These are phyloP conservation scores for Stachybotrys echinatus DNA, from an alignment of 2,329 filamentous ascomycete species.

Conservation along the genomic window DNA sequence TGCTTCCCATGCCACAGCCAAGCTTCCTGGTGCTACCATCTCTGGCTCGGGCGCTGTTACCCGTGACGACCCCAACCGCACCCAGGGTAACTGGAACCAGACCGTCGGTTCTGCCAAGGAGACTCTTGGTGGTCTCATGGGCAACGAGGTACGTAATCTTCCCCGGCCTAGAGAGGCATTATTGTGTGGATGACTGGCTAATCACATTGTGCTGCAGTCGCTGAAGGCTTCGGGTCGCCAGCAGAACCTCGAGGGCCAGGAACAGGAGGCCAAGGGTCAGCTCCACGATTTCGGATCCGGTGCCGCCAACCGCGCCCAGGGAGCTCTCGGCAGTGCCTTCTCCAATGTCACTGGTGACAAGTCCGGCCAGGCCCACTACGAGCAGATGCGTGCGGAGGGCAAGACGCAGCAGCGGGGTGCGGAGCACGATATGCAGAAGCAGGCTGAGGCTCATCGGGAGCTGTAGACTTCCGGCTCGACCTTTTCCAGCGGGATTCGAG, in stretches of 20 bases:
- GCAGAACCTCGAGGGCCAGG: slow-evolving; percentile 77
- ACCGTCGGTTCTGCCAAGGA: slow-evolving; percentile 86
- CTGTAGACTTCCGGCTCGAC: neutral
- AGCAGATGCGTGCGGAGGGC: slow-evolving; percentile 69
- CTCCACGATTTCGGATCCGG: slow-evolving; percentile 67
- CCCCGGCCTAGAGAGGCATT: neutral
- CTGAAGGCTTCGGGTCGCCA: slow-evolving; percentile 69
- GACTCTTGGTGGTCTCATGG: slow-evolving; percentile 67
- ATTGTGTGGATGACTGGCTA: neutral
- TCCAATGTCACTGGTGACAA: slow-evolving; percentile 70
- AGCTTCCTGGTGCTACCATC: slow-evolving; percentile 67
- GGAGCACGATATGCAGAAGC: slow-evolving; percentile 74
- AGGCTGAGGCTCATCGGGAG: slow-evolving; percentile 44
- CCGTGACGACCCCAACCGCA: slow-evolving; percentile 67
- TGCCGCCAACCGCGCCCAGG: slow-evolving; percentile 59
- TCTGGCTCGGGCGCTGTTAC: slow-evolving; percentile 65
- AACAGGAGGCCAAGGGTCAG: slow-evolving; percentile 79
- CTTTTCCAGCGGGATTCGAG: neutral
- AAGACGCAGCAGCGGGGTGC: slow-evolving; percentile 82
- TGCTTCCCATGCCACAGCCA: slow-evolving; percentile 68
- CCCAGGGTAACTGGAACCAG: slow-evolving; percentile 76
- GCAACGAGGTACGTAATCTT: slow-evolving; percentile 54
- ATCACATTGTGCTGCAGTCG: slow-evolving; percentile 29
- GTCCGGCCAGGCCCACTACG: slow-evolving; percentile 57
- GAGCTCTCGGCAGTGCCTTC: slow-evolving; percentile 65